A percentile compares a stretch with the other conserved stretches of the same genome.
Conservation (phyloP, 768 basidiomycete species). For the Polyporus arcularius region DNA sequence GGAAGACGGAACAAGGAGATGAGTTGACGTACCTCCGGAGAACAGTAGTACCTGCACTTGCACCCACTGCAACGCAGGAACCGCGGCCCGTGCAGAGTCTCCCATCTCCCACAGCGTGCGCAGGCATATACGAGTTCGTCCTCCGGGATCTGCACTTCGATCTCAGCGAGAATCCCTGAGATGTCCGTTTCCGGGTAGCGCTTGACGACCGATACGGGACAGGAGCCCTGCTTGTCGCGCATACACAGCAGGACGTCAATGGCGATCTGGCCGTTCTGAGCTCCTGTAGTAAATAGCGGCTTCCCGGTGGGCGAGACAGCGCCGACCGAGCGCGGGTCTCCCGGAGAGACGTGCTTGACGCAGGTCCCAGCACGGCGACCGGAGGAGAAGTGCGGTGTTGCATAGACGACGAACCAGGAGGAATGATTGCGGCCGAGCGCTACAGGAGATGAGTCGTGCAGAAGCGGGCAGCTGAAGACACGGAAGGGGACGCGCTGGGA, state of each 20-base stretch:
- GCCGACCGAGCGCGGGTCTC: not conserved
- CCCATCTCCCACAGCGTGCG: constrained; percentile 14
- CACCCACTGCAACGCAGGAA: constrained; percentile 2
- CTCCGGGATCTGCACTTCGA: constrained; percentile 1
- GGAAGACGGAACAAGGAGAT: too few relatives aligned
- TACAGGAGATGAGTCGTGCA: not conserved
- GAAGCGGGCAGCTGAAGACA: not conserved
- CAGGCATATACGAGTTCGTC: constrained; percentile 1
- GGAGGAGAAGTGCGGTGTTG: not conserved
- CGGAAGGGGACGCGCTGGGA: not conserved
- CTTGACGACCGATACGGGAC: not conserved
- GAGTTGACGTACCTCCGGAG: constrained; percentile 5
- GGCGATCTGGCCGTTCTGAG: not conserved
- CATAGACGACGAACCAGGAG: constrained; percentile 6
- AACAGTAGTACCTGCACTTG: constrained; percentile 11
- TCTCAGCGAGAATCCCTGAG: not conserved
- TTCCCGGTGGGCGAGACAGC: not conserved
- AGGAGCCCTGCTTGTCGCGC: not conserved
- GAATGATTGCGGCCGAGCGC: constrained; percentile 8
- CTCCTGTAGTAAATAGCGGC: not conserved
- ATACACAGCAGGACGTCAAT: not conserved
- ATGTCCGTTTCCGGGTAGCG: not conserved
- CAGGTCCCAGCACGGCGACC: not conserved
- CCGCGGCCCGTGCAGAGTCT: not conserved
- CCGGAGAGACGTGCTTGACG: not conserved